Evolutionary conservation across 257 asterid genomes (phyloP), one percentile per base, ranked within the genome.

Genomic region (Anisodus acutangulus): DNA sequence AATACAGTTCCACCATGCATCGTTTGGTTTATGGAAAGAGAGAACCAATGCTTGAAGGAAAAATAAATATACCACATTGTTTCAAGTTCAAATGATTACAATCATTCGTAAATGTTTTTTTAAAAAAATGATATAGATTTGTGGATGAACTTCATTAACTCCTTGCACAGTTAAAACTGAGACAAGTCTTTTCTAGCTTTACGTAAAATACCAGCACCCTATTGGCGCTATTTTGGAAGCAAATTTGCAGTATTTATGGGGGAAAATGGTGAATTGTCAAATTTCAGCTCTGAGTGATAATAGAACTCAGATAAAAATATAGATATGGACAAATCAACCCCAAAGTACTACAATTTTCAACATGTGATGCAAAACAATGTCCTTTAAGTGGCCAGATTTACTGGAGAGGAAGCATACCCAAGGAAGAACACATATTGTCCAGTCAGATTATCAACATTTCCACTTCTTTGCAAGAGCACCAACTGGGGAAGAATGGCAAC

Each of bases 401-500:
- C 72, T 19, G 71, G 81, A 84, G 85, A 87, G 59, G 70, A 39
- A 82, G 86, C 63, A 88, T 94, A 95, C 99, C 99, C 99, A 22
- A 95, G 98, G 82, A 95, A 92, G 91, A 94, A 81, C 83, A 95
- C 94, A 84, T 95, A 95, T 94, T 95, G 97, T 87, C 98, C 99
- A 47, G 98, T 86, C 87, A 95, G 92, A 81, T 95, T 95, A 91
- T 95, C 99, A 87, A 95, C 97, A 79, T 95, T 95, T 88, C 99
- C 98, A 90, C 99, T 92, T 91, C 99, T 93, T 91, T 95, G 99
- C 94, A 95, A 87, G 83, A 95, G 90, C 72, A 95, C 95, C 92
- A 95, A 89, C 90, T 94, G 99, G 37, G 99, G 99, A 84, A 95
- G 90, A 84, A 95, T 95, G 59, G 94, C 93, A 80, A 90, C 91